Evolutionary conservation across 225 moss, liverwort and hornwort species (phyloP), one percentile per base, ranked within the genome.

Genomic region (Pleurozium schreberi): DNA sequence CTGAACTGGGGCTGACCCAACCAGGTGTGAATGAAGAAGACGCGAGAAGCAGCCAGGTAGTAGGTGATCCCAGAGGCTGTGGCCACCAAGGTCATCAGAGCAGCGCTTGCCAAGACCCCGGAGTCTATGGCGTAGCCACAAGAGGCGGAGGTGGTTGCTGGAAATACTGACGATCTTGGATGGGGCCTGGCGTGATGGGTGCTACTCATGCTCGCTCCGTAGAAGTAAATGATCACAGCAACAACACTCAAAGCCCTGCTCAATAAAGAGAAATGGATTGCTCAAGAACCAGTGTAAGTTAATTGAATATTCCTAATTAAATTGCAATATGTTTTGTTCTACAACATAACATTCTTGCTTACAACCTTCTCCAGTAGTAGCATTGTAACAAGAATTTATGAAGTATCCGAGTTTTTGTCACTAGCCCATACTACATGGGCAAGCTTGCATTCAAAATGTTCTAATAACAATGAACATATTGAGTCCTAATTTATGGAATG

Each of bases 71-170:
- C 94, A 8, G 90, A 93, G 71, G 84, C 90, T 21, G 94, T 93
- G 87, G 93, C 89, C 65, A 94, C 42, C 14, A 94, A 79, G 34
- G 90, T 83, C 80, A 92, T 87, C 58, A 92, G 84, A 23, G 94
- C 87, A 18, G 92, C 94, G 65, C 92, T 87, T 34, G 94, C 94
- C 52, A 91, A 85, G 26, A 94, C 92, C 28, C 94, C 93, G 2
- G 93, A 93, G 81, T 94, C 88, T 3, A 94, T 47, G 80, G 93
- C 90, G 15, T 94, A 94, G n/a, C 92, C 94, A 62, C 94, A 94
- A 42, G 93, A 60, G 17, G 90, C 90, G 1, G 92, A 85, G 58
- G 94, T 90, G 18, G 94, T 83, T 4, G 91, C 93, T 58, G 92
- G 93, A 26, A 94, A 84, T 5, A 57, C 62, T 30, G 62, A 9